Conservation (phyloP, 306 rosid species). For the Castanea crenata region DNA sequence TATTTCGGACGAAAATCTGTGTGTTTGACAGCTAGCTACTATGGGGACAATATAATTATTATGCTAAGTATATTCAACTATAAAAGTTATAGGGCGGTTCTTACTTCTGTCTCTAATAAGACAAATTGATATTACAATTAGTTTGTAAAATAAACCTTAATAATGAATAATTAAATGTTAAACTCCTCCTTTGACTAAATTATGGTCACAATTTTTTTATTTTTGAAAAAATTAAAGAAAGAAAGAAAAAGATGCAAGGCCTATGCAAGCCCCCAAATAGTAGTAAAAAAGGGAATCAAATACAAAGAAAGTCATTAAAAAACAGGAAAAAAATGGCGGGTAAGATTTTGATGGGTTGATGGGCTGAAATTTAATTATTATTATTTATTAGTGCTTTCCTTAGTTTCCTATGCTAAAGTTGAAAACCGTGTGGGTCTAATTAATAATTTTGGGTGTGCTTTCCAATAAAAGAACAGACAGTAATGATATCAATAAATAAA, state of each 20-base stretch:
- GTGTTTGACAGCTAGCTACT: neutral
- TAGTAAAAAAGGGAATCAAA: neutral
- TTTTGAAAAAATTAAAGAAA: too few relatives aligned
- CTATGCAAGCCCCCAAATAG: neutral
- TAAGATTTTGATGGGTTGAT: too few relatives aligned
- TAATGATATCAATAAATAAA: neutral
- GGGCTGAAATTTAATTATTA: too few relatives aligned
- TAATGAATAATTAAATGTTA: neutral
- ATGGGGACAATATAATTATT: neutral
- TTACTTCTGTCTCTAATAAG: neutral
- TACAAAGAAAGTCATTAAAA: neutral
- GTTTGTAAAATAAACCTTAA: neutral
- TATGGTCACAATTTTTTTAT: neutral
- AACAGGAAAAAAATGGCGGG: neutral
- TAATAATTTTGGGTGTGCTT: neutral
- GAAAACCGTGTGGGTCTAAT: neutral
- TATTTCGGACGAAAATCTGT: neutral
- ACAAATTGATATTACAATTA: neutral
- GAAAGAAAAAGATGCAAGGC: too few relatives aligned
- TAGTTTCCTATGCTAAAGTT: too few relatives aligned
- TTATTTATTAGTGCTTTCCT: too few relatives aligned
- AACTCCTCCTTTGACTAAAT: neutral
- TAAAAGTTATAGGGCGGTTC: neutral
- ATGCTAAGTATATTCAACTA: neutral
- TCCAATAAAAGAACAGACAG: neutral